These are phyloP conservation scores for Cryptococcus hybrid DNA, from an alignment of 1,284 basidiomycete species.

Conservation along the genomic window DNA sequence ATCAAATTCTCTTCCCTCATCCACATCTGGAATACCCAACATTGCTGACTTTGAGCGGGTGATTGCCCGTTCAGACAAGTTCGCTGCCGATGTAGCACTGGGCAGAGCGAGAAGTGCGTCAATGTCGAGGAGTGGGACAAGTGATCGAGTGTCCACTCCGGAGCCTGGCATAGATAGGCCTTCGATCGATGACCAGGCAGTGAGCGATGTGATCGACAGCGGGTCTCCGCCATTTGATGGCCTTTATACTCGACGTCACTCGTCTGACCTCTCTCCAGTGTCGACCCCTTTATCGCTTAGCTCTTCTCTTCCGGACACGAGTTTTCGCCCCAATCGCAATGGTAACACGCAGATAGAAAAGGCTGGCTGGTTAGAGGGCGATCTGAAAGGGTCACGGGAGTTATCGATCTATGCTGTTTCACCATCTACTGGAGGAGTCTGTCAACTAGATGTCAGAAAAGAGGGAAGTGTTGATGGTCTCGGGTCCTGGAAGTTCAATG, in stretches of 20 bases:
- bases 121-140: background rate
- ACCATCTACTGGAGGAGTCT: conserved; percentile 26
- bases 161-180: too few relatives aligned
- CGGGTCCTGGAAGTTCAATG: conserved; percentile 40
- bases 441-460: conserved; percentile 37
- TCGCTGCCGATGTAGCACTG: too few relatives aligned
- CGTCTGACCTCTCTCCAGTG: background rate
- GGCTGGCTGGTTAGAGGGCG: conserved; percentile 41
- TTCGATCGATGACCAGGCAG: background rate
- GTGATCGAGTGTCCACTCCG: background rate
- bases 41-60: background rate
- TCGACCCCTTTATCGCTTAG: background rate
- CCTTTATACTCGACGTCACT: background rate
- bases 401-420: conserved; percentile 46
- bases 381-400: conserved; percentile 29
- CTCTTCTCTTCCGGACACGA: background rate
- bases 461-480: conserved; percentile 45
- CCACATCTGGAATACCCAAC: background rate
- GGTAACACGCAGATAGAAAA: conserved; percentile 13
- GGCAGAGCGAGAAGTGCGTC: background rate
- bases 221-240: background rate
- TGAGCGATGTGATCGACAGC: background rate
- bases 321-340: background rate
- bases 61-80: background rate
- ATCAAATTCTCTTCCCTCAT: background rate